phyloP scores from a whole-genome alignment of 192 early-diverging fungal genomes.

The Coemansia sp. region DNA sequence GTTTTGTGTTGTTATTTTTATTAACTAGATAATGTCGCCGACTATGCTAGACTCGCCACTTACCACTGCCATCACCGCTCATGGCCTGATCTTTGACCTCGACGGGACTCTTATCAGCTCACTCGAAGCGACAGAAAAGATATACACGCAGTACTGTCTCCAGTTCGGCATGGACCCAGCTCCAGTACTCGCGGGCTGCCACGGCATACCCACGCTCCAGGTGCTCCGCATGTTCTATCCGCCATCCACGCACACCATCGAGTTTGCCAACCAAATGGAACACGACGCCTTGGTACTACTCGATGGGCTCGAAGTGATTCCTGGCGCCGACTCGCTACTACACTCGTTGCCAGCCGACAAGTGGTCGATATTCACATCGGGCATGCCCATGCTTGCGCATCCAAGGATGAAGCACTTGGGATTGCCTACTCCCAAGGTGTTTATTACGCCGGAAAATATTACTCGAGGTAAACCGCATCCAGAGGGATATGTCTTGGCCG shows the following conservation, averaged over 20 bases:
- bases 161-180: conserved; percentile 21
- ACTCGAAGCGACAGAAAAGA: conserved; percentile 17
- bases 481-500: conserved; percentile 35
- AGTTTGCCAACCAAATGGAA: conserved; percentile 26
- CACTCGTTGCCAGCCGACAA: neutral
- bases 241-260: conserved; percentile 11
- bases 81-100: conserved; percentile 20
- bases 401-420: conserved; percentile 28
- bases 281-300: conserved; percentile 1
- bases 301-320: conserved; percentile 19
- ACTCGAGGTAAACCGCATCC: conserved; percentile 31
- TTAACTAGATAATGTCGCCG: neutral
- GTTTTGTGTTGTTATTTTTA: neutral
- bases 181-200: conserved; percentile 19
- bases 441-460: conserved; percentile 34
- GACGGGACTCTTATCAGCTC: conserved; percentile 39
- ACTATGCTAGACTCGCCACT: neutral
- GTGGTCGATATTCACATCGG: conserved; percentile 43
- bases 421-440: conserved; percentile 14
- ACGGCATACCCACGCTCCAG: conserved; percentile 40
- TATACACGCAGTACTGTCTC: conserved; percentile 18
- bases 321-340: conserved; percentile 17
- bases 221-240: conserved; percentile 35
- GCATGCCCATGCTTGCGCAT: conserved; percentile 25
- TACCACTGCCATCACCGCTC: neutral